A percentile compares a stretch with the other conserved stretches of the same genome.
These are phyloP conservation scores for Zygosaccharomyces pseudorouxii DNA, from an alignment of 805 yeast species.

Conservation along the genomic window DNA sequence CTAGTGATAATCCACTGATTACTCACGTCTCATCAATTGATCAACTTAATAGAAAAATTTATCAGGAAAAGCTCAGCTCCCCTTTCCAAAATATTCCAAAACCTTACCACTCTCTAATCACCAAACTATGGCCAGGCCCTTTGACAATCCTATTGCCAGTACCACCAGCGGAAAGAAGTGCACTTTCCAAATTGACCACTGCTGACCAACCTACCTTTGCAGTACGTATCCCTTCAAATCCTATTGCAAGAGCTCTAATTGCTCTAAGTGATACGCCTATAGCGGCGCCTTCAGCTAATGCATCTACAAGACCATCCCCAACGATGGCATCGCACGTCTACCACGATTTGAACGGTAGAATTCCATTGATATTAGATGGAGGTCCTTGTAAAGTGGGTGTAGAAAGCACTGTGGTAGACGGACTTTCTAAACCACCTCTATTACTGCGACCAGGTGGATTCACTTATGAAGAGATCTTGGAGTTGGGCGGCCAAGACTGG, in stretches of 20 bases:
- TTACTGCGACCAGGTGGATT: conserved; percentile 93
- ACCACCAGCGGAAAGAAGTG: conserved; percentile 36
- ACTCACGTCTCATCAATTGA: conserved; percentile 77
- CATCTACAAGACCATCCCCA: conserved; percentile 93
- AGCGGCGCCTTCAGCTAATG: conserved; percentile 98
- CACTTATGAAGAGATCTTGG: conserved; percentile 65
- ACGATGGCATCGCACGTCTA: conserved; percentile 82
- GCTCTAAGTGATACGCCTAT: conserved; percentile 79
- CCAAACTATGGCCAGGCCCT: conserved; percentile 94
- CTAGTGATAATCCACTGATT: conserved; percentile 91
- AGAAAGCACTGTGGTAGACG: conserved; percentile 92
- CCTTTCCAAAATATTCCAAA: conserved; percentile 49
- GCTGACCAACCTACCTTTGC: conserved; percentile 89
- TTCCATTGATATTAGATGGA: conserved; percentile 86
- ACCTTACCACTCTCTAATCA: conserved; percentile 59
- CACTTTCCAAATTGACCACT: conserved; percentile 71
- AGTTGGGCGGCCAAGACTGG: conserved; percentile 70
- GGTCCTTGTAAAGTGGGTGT: conserved; percentile 86
- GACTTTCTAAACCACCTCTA: conserved; percentile 79
- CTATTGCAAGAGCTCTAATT: conserved; percentile 86
- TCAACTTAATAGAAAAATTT: conserved; percentile 61
- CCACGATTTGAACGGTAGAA: conserved; percentile 71
- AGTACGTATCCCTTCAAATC: conserved; percentile 81
- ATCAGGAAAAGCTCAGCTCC: conserved; percentile 29
- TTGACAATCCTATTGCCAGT: conserved; percentile 78